Base-by-base conservation (phyloP, 768 basidiomycete species). In the Termitomyces sp. region DNA sequence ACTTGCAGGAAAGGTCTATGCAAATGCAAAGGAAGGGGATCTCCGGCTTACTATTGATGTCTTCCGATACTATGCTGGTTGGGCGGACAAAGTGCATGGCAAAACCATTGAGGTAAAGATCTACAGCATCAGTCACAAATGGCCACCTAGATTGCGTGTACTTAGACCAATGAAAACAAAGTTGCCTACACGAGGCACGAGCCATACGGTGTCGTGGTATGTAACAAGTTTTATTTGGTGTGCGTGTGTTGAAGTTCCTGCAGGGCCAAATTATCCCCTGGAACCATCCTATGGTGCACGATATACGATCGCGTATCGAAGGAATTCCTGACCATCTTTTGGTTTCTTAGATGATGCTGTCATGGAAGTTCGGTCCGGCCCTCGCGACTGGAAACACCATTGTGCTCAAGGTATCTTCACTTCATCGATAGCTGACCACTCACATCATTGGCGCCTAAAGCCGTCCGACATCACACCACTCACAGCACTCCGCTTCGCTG, bases 31-130 rank as follows among this genome's bases (percentile, higher is more conserved):
- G 60, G 33, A 33, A 33, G 71, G 66, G 15, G 88, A 88, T 62
- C 68, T 89, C 5, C 59, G 65, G 1, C 70, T 70, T 53, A 69
- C 77, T 2, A 76, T 83, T 57, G 75, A 67, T 36, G 73, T 75
- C 48, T 69, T 92, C 59, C 76, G 82, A 33, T 94, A 93, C 73
- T 94, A 87, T 65, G 90, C 84, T 49, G 93, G 92, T 24, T 89
- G 88, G 85, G 88, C 91, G 28, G 92, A 93, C 76, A 94, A 94
- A 74, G 71, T 86, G 54, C 73, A 77, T 2, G 90, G 88, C 10
- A 82, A 88, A 68, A 83, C 82, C 7, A 82, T 90, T 67, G 88
- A 91, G 64, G 69, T 69, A 26, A 28, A 2, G 41, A 26, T 9
- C 7, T 18, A 12, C 10, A 13, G 13, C 4, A 37, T 3, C 12